phyloP scores from a whole-genome alignment of 495 filamentous ascomycete species.

The Penicillium crystallinum region DNA sequence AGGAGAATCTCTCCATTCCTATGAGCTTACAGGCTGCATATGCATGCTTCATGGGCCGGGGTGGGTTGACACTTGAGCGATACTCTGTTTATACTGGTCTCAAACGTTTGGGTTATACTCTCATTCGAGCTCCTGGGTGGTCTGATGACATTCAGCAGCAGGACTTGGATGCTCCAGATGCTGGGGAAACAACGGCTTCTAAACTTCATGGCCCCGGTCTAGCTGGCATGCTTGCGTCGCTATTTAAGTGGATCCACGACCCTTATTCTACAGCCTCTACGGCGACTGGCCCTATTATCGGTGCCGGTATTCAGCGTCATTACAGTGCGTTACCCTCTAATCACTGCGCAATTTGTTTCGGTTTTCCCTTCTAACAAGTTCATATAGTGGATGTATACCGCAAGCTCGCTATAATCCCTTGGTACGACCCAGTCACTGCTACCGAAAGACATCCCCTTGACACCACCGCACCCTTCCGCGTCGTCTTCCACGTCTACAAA shows the following conservation, averaged over 20 bases:
- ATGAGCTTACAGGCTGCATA: constrained; percentile 90
- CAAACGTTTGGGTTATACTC: constrained; percentile 75
- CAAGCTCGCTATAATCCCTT: constrained; percentile 68
- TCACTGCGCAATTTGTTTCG: neutral
- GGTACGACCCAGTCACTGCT: constrained; percentile 53
- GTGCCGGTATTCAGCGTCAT: constrained; percentile 69
- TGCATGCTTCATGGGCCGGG: constrained; percentile 64
- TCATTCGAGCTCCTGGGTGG: constrained; percentile 63
- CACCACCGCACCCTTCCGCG: constrained; percentile 52
- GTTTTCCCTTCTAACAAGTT: neutral
- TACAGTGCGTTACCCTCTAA: constrained; percentile 47
- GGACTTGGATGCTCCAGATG: neutral
- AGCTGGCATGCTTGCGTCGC: constrained; percentile 27
- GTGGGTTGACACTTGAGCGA: constrained; percentile 67
- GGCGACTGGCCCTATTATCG: constrained; percentile 64
- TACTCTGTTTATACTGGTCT: constrained; percentile 83
- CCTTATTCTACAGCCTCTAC: constrained; percentile 23
- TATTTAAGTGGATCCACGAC: constrained; percentile 33
- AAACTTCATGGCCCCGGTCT: constrained; percentile 26
- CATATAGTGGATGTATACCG: constrained; percentile 60
- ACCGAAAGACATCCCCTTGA: constrained; percentile 10
- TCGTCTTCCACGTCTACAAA: constrained; percentile 79
- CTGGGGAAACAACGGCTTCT: constrained; percentile 1
- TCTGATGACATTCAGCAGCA: constrained; percentile 24
- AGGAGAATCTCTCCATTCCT: constrained; percentile 59